Percentiles rank a stretch among this genome's conserved stretches.
Conservation (phyloP, 306 rosid species). For the Vicia villosa region DNA sequence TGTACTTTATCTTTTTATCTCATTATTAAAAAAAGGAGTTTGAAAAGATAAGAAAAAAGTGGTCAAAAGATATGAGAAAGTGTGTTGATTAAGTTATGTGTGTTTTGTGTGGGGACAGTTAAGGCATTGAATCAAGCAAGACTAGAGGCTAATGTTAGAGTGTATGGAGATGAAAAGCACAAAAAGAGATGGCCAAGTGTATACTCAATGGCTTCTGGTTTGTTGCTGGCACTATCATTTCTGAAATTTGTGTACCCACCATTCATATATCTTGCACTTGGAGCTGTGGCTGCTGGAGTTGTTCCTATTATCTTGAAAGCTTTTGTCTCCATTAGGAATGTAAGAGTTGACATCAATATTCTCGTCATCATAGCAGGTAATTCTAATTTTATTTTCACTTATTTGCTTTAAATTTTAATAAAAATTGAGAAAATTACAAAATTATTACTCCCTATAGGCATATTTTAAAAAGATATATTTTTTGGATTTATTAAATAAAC, state of each 20-base stretch:
- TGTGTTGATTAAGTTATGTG: neutral
- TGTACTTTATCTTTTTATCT: conserved; percentile 13
- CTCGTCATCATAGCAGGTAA: conserved; percentile 82
- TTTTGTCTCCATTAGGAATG: conserved; percentile 50
- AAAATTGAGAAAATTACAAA: no score
- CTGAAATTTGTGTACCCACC: conserved; percentile 61
- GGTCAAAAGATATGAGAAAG: neutral
- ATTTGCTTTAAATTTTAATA: no score
- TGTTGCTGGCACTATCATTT: conserved; percentile 59
- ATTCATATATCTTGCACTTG: conserved; percentile 67
- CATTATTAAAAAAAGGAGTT: neutral
- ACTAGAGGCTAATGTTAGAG: conserved; percentile 71
- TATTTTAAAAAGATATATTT: no score
- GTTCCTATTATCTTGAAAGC: conserved; percentile 59
- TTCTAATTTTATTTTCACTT: neutral
- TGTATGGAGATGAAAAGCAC: conserved; percentile 55
- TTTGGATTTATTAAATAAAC: no score
- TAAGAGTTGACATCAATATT: conserved; percentile 73
- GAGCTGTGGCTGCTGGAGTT: conserved; percentile 66
- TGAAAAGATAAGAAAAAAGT: neutral
- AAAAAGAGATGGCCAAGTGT: conserved; percentile 81
- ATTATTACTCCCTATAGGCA: no score
- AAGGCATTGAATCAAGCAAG: conserved; percentile 81
- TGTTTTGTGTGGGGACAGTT: conserved; percentile 51
- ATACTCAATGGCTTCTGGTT: conserved; percentile 62